These are phyloP conservation scores for Aleurites moluccanus DNA, from an alignment of 441 rosid genomes.

Conservation along the genomic window DNA sequence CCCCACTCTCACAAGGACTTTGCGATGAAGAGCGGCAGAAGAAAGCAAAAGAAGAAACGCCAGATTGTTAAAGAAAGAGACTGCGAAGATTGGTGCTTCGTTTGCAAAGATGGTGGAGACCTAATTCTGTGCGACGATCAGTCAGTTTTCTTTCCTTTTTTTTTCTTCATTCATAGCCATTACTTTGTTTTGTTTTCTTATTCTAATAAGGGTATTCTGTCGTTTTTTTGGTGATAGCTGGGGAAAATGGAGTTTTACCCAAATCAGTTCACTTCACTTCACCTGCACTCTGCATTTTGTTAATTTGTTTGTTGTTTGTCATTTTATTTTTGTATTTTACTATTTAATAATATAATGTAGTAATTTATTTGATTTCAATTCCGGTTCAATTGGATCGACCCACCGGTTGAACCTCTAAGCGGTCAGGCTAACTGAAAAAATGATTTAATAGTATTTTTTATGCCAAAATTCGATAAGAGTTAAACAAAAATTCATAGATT, in stretches of 20 bases:
- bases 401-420: not conserved
- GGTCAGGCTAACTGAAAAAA: not conserved
- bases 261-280: too few species aligned
- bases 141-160: constrained; percentile 20
- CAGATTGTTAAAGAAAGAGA: constrained; percentile 26
- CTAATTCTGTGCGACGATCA: constrained; percentile 45
- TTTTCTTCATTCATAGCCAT: not conserved
- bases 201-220: not conserved
- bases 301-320: not conserved
- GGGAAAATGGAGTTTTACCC: too few species aligned
- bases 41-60: constrained; percentile 5
- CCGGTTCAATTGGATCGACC: not conserved
- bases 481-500: too few species aligned
- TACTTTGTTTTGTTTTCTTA: not conserved
- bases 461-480: too few species aligned
- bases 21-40: not conserved
- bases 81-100: constrained; percentile 49
- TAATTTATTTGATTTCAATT: not conserved
- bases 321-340: not conserved
- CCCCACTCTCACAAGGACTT: too few species aligned
- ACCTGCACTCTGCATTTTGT: too few species aligned
- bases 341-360: too few species aligned
- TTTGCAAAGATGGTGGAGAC: constrained; percentile 54
- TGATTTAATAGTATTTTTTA: too few species aligned
- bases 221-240: too few species aligned